A percentile compares a stretch with the other conserved stretches of the same genome.
These are phyloP conservation scores for Fusarium illudens DNA, from an alignment of 2,329 filamentous ascomycete species.

Conservation along the genomic window DNA sequence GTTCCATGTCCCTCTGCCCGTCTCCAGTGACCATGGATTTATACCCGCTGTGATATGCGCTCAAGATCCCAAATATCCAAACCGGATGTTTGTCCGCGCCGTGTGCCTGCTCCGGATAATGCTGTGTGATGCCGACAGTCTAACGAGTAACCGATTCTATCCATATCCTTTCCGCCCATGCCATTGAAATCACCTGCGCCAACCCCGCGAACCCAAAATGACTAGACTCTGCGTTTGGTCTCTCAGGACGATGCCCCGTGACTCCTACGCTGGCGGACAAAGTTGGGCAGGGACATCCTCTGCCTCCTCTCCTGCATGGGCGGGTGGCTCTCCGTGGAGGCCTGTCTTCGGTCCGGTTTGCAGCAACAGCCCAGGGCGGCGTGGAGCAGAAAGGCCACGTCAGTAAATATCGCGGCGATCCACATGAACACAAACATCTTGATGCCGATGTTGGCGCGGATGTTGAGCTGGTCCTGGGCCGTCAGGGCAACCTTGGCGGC, in stretches of 20 bases:
- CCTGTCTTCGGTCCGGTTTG: constrained; percentile 41
- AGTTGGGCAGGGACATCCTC: constrained; percentile 37
- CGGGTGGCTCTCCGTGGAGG: background rate
- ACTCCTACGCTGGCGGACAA: constrained; percentile 43
- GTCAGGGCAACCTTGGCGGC: constrained; percentile 82
- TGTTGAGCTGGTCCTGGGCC: constrained; percentile 77
- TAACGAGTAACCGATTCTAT: background rate
- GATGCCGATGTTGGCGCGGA: constrained; percentile 72
- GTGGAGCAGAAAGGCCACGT: constrained; percentile 78
- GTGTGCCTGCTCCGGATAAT: constrained; percentile 13
- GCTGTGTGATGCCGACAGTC: constrained; percentile 10
- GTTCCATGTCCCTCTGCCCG: background rate
- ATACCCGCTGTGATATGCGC: background rate
- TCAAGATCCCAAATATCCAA: constrained; percentile 2
- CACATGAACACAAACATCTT: constrained; percentile 92
- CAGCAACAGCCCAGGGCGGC: constrained; percentile 82
- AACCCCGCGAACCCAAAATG: background rate
- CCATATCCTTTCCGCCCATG: background rate
- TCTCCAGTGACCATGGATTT: constrained; percentile 4
- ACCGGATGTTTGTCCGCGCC: constrained; percentile 1
- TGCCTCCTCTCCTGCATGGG: constrained; percentile 35
- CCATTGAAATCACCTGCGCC: constrained; percentile 1
- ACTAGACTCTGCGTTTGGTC: constrained; percentile 1
- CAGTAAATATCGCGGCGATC: constrained; percentile 73
- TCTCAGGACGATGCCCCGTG: constrained; percentile 19